phyloP scores from a whole-genome alignment of 768 basidiomycete genomes.

The Leccinum truebloodii region DNA sequence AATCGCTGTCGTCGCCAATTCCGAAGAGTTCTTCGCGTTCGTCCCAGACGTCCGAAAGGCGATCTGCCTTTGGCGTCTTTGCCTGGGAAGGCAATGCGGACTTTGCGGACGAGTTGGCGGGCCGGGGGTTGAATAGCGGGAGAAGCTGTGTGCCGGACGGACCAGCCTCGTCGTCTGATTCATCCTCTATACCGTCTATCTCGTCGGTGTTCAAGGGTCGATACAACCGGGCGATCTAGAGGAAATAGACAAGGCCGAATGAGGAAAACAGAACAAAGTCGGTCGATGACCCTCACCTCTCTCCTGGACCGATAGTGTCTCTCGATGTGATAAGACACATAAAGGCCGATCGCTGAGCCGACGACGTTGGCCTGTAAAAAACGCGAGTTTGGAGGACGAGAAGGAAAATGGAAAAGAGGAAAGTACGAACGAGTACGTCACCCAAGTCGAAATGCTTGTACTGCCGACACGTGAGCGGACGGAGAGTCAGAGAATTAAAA shows the following conservation, averaged over 20 bases:
- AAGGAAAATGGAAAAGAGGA: fast-evolving
- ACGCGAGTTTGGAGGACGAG: background rate
- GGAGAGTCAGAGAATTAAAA: background rate
- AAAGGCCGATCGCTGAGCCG: constrained; percentile 71
- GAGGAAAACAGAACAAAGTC: background rate
- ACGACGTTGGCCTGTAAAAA: constrained; percentile 69
- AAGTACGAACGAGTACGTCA: constrained; percentile 61
- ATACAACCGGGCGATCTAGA: constrained; percentile 76
- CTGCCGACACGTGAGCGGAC: constrained; percentile 36
- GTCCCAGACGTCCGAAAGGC: constrained; percentile 71
- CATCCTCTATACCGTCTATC: constrained; percentile 54
- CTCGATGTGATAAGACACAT: constrained; percentile 66
- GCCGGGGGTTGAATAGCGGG: constrained; percentile 42
- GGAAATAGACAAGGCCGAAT: background rate
- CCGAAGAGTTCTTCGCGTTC: constrained; percentile 76
- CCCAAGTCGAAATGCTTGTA: constrained; percentile 72
- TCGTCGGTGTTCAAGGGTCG: constrained; percentile 61
- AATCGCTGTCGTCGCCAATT: constrained; percentile 63
- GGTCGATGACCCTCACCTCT: constrained; percentile 50
- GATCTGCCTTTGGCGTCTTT: constrained; percentile 33
- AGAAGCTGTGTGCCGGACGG: constrained; percentile 55
- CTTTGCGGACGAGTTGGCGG: constrained; percentile 19
- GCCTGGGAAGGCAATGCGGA: constrained; percentile 28
- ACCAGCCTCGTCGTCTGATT: constrained; percentile 43
- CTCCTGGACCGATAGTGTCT: constrained; percentile 74